Conservation (phyloP, 148 eudicot genomes). For the Rhododendron ovatum region DNA sequence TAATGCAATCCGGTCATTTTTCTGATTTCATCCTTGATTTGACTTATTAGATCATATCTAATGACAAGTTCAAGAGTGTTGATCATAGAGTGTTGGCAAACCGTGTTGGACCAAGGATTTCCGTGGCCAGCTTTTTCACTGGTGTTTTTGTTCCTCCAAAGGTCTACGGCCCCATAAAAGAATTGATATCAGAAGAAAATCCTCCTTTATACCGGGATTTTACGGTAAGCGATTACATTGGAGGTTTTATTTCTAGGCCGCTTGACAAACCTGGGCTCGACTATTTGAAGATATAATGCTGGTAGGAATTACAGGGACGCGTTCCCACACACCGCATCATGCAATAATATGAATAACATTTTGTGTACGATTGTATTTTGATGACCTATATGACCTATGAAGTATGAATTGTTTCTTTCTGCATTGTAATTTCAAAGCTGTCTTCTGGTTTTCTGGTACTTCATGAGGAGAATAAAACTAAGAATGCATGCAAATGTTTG, state of each 20-base stretch:
- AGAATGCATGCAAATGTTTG: background rate
- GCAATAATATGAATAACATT: background rate
- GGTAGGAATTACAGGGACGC: background rate
- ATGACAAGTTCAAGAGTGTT: constrained; percentile 13
- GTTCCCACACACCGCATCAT: background rate
- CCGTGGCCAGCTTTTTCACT: constrained; percentile 11
- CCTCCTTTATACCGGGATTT: constrained; percentile 15
- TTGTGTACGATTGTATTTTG: background rate
- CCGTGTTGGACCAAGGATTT: constrained; percentile 39
- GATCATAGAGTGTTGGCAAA: constrained; percentile 34
- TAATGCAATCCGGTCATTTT: background rate
- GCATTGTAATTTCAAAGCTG: background rate
- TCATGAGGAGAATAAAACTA: background rate
- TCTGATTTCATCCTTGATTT: background rate
- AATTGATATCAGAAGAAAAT: constrained; percentile 17
- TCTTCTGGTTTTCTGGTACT: background rate
- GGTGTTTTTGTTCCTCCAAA: constrained; percentile 1
- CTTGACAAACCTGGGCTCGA: background rate
- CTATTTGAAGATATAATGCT: background rate
- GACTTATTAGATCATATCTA: constrained; percentile 21
- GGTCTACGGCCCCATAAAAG: constrained; percentile 13
- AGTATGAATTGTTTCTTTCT: background rate
- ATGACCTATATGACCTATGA: background rate
- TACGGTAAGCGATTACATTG: background rate
- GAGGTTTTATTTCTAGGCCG: background rate